These are phyloP conservation scores for Exophiala alcalophila DNA, from an alignment of 2,329 filamentous ascomycete genomes.

Conservation along the genomic window DNA sequence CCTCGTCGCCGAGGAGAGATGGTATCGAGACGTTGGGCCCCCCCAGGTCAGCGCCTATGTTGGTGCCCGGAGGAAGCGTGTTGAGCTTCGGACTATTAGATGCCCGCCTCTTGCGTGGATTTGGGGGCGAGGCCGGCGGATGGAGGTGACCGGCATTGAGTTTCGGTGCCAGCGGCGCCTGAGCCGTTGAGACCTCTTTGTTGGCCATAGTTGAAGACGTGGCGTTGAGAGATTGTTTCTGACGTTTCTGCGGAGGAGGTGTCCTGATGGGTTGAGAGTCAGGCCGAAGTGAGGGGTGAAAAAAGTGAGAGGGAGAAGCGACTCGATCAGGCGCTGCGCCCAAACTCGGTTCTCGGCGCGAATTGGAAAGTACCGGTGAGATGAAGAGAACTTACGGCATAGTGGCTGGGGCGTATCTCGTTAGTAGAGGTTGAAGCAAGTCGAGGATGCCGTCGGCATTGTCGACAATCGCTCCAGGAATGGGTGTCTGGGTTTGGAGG, in stretches of 20 bases:
- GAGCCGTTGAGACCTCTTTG: slow-evolving; percentile 19
- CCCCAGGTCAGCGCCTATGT: slow-evolving; percentile 6
- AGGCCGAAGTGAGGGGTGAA: slow-evolving; percentile 5
- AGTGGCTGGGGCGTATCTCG: slow-evolving; percentile 21
- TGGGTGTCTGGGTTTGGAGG: too few species aligned
- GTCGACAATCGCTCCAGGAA: slow-evolving; percentile 21
- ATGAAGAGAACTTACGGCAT: slow-evolving; percentile 27
- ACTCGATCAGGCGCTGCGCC: neutral
- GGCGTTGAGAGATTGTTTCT: slow-evolving; percentile 17
- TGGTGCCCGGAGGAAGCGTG: slow-evolving; percentile 24
- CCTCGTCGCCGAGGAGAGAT: slow-evolving; percentile 23
- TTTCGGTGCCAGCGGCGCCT: slow-evolving; percentile 23
- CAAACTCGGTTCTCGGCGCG: slow-evolving; percentile 5
- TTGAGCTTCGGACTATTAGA: slow-evolving; percentile 34
- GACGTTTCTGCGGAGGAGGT: slow-evolving; percentile 22
- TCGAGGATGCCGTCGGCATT: slow-evolving; percentile 24
- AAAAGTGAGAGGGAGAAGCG: neutral
- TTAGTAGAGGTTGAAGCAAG: slow-evolving; percentile 20
- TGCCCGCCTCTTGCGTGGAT: slow-evolving; percentile 46
- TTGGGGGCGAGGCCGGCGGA: slow-evolving; percentile 26
- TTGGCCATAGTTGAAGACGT: slow-evolving; percentile 16
- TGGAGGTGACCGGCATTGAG: slow-evolving; percentile 22
- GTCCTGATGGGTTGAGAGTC: slow-evolving; percentile 13
- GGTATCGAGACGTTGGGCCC: slow-evolving; percentile 20
- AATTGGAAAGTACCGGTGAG: slow-evolving; percentile 19